A percentile compares a stretch with the other conserved stretches of the same genome.
phyloP scores from a whole-genome alignment of 805 yeast genomes.

The Kazachstania taianensis region DNA sequence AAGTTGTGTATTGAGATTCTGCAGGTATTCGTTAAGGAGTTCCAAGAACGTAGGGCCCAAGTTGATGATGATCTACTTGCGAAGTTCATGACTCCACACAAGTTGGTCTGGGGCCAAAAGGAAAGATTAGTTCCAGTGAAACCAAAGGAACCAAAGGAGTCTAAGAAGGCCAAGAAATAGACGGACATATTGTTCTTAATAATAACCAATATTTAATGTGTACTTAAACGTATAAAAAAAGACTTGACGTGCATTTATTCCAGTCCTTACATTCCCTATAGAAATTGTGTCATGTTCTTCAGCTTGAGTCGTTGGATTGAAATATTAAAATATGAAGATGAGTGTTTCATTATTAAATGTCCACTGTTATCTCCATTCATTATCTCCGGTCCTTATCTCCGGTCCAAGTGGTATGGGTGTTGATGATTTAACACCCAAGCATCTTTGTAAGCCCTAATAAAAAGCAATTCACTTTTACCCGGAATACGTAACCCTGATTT shows the following conservation, averaged over 20 bases:
- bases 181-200: not conserved
- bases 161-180: conserved; percentile 1
- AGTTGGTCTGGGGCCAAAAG: conserved; percentile 61
- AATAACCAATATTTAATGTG: conserved; percentile 7
- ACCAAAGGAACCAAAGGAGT: conserved; percentile 36
- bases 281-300: no score
- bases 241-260: not conserved
- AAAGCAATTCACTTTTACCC: no score
- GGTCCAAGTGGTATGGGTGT: no score
- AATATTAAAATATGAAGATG: no score
- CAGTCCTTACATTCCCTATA: not conserved
- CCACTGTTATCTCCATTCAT: no score
- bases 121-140: conserved; percentile 68
- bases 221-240: conserved; percentile 1
- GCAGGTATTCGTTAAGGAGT: conserved; percentile 66
- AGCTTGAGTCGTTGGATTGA: no score
- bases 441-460: no score
- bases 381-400: no score
- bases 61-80: conserved; percentile 54
- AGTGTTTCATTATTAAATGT: no score
- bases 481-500: no score
- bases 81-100: conserved; percentile 76
- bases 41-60: conserved; percentile 67
- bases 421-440: no score
- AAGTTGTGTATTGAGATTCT: conserved; percentile 70